Base-by-base conservation (phyloP, 1,284 basidiomycete genomes). In the Microbotryum scabiosae region DNA sequence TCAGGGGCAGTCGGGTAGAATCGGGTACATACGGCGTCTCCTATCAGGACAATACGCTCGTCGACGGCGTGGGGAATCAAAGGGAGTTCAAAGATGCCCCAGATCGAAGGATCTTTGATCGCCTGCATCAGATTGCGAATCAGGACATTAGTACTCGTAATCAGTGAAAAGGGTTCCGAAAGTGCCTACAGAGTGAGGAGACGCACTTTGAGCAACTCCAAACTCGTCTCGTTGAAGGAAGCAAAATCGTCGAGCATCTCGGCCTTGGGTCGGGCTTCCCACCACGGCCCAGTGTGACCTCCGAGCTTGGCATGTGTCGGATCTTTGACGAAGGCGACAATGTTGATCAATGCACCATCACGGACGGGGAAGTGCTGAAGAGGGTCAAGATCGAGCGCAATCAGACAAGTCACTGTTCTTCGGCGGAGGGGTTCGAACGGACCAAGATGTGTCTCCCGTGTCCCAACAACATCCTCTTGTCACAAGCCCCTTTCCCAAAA, bases 331-430 rank as follows among this genome's bases (percentile, higher is more conserved):
- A 66, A 66, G 1, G 28, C 64, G 23, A 60, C 58, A 45, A 74
- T 56, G 56, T 75, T 75, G 62, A 74, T 67, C 14, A 68, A 63
- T 44, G 68, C 59, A 10, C 70, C 71, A 9, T 65, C 65, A 18
- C 72, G 67, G 32, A 75, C 71, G 12, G 73, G 73, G 62, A 75
- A 75, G 28, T 67, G 69, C 63, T 61, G 30, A 41, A 26, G 43
- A 25, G 18, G 12, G 12, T 41, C 10, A 28, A n/a, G 12, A 12
- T 26, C 23, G n/a, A 49, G 28, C 32, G n/a, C 23, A 46, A 43
- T 28, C 25, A 20, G 10, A n/a, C 10, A 21, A 12, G 18, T 10
- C 8, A 45, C 28, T 12, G 5, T 41, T 41, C 36, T 16, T 18
- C 16, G 49, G 44, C n/a, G 21, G 0, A 2, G 51, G 28, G n/a